phyloP scores from a whole-genome alignment of 257 asterid species.

The Solanum chaucha region DNA sequence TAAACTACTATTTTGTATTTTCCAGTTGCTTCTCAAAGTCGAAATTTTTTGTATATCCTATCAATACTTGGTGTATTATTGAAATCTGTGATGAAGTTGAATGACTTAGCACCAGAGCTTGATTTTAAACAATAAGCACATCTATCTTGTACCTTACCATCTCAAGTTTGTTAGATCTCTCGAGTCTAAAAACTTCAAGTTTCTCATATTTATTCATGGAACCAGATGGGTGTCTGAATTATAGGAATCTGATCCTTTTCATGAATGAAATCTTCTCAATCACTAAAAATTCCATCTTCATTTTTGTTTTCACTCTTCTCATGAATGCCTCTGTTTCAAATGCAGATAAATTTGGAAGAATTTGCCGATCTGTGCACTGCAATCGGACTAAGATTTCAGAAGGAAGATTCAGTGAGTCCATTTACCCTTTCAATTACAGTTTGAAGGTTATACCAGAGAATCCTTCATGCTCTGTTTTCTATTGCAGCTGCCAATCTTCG shows the following conservation, averaged over 20 bases:
- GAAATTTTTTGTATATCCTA: not conserved
- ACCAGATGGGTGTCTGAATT: not conserved
- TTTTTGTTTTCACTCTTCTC: not conserved
- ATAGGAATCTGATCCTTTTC: not conserved
- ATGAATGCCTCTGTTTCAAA: constrained; percentile 1
- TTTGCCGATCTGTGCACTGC: constrained; percentile 84
- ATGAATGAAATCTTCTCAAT: not conserved
- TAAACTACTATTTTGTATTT: not conserved
- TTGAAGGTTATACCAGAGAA: not conserved
- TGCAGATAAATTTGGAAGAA: constrained; percentile 86
- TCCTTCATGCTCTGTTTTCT: not conserved
- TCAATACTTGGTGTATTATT: not conserved
- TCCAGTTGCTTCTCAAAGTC: not conserved
- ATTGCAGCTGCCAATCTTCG: constrained; percentile 67
- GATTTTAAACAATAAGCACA: not conserved
- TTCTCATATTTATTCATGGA: not conserved
- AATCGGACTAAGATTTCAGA: constrained; percentile 85
- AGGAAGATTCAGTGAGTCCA: constrained; percentile 72
- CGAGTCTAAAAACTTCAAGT: not conserved
- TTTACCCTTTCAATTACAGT: constrained; percentile 6
- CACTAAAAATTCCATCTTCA: not conserved
- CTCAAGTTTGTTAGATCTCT: not conserved
- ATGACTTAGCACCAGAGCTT: not conserved
- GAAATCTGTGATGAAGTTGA: not conserved
- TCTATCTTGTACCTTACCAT: not conserved